These are phyloP conservation scores for Botryotinia convoluta DNA, from an alignment of 2,329 filamentous ascomycete species.

Conservation along the genomic window DNA sequence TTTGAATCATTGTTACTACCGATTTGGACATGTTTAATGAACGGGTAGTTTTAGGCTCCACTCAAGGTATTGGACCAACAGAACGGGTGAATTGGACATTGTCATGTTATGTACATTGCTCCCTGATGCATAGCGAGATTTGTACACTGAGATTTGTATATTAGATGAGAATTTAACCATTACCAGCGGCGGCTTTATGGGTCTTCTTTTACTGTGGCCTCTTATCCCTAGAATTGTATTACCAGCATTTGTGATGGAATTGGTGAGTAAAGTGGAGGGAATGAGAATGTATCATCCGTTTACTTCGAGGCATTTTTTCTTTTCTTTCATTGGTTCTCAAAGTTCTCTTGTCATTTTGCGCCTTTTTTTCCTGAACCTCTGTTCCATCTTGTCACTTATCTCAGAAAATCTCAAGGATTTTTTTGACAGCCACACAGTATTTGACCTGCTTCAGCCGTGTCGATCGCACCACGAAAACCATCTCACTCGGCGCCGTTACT, in stretches of 20 bases:
- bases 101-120: background rate
- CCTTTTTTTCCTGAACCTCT: too few species aligned
- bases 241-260: background rate
- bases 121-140: background rate
- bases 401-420: background rate
- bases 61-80: conserved; percentile 2
- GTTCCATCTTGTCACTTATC: background rate
- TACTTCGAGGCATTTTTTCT: too few species aligned
- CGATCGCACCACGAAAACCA: background rate
- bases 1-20: background rate
- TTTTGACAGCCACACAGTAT: background rate
- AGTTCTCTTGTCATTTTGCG: background rate
- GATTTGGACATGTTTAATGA: conserved; percentile 8
- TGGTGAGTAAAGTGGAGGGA: background rate
- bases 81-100: background rate
- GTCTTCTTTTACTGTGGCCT: background rate
- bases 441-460: background rate
- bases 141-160: background rate
- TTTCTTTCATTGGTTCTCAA: background rate
- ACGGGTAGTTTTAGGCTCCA: background rate
- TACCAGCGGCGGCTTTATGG: background rate
- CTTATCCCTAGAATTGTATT: background rate
- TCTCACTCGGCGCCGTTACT: background rate
- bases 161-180: background rate
- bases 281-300: background rate